Evolutionary conservation across 257 asterid genomes (phyloP).

Genomic region (Avicennia marina): DNA sequence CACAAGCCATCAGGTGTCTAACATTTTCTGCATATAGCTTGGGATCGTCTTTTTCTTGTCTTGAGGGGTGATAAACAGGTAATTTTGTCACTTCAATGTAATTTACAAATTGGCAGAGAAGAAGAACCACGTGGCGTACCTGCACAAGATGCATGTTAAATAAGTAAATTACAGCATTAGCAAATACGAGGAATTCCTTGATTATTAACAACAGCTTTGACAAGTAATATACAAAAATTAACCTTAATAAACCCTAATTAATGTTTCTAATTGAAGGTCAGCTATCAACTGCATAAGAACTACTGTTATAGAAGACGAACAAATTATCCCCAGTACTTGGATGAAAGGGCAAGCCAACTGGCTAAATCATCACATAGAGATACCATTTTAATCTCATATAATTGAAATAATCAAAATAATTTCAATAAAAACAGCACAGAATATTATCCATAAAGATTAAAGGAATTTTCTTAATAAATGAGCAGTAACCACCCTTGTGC

Average conservation of each 20-base stretch:
- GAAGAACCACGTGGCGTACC: constrained; percentile 80
- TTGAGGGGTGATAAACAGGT: constrained; percentile 81
- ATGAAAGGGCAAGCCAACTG: not conserved
- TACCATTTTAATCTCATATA: not conserved
- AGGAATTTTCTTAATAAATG: too few species aligned
- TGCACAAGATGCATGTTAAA: constrained; percentile 27
- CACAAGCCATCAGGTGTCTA: constrained; percentile 79
- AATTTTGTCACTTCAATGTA: constrained; percentile 63
- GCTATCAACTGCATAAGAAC: constrained; percentile 4
- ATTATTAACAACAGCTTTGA: not conserved
- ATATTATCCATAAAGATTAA: too few species aligned
- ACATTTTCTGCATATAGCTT: constrained; percentile 84
- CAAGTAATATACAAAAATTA: not conserved
- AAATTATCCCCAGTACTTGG: not conserved
- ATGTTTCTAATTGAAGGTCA: not conserved
- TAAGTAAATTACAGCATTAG: constrained; percentile 5
- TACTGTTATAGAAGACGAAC: not conserved
- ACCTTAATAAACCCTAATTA: too few species aligned
- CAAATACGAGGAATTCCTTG: not conserved
- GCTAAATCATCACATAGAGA: not conserved
- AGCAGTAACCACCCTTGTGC: too few species aligned
- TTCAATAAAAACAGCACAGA: not conserved
- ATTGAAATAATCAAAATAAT: not conserved
- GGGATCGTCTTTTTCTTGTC: constrained; percentile 81
- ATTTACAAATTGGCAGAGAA: constrained; percentile 84